These are phyloP conservation scores for Fraxinus dipetala DNA, from an alignment of 305 asterid species.

Conservation along the genomic window DNA sequence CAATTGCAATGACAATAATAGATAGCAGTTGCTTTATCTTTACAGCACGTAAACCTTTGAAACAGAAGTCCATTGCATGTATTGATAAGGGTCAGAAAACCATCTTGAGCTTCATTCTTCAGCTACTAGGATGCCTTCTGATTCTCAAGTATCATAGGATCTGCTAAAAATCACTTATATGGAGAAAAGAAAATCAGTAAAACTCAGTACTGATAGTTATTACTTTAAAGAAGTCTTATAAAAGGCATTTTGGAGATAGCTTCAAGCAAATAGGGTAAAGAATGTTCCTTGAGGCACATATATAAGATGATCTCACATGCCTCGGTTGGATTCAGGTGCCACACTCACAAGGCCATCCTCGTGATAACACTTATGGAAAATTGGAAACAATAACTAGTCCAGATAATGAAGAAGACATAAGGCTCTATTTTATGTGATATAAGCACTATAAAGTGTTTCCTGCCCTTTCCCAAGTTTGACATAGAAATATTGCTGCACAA, in stretches of 20 bases:
- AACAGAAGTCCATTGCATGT: conserved; percentile 5
- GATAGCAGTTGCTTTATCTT: conserved; percentile 20
- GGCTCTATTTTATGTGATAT: background rate
- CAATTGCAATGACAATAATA: conserved; percentile 29
- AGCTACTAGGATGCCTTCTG: background rate
- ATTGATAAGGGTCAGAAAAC: background rate
- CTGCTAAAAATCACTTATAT: background rate
- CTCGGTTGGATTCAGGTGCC: background rate
- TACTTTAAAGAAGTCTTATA: background rate
- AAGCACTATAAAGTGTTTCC: background rate
- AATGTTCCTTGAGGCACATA: background rate
- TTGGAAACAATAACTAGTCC: background rate
- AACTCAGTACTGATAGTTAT: background rate
- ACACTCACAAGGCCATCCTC: background rate
- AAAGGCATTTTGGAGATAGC: background rate
- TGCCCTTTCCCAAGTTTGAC: background rate
- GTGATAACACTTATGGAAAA: background rate
- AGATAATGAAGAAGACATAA: background rate
- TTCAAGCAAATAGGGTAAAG: background rate
- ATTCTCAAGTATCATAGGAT: background rate
- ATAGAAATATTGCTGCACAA: background rate
- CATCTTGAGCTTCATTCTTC: background rate
- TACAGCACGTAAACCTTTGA: conserved; percentile 24
- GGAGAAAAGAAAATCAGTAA: background rate
- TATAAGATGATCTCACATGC: background rate